Base-by-base conservation (phyloP, 768 basidiomycete species). In the Daedaleopsis nitida region DNA sequence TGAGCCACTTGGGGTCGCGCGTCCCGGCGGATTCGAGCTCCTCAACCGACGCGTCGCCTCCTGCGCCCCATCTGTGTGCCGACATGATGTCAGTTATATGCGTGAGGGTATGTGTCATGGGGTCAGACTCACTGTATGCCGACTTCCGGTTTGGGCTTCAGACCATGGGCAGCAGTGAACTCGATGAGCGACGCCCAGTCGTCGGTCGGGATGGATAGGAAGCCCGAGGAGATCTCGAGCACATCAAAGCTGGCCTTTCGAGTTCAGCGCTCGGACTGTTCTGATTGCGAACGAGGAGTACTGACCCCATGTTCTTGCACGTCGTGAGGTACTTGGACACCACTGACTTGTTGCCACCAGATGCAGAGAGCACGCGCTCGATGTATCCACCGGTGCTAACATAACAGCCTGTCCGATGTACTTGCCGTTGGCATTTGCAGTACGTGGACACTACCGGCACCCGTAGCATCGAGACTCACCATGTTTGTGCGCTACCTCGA, bases 71-170 rank as follows among this genome's bases (percentile, higher is more conserved):
- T 21, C 47, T 48, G 47, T 8, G 23, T 38, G 37, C 37, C 9
- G 57, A 67, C 70, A 17, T n/a, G 42, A 32, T 35, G 49, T 24
- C 14, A 52, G 48, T 39, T 14, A 19, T 23, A 14, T 42, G 3
- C 19, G 21, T 17, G 14, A 50, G 27, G 3, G 32, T 21, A n/a
- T 8, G 23, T 38, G 38, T 37, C 23, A 52, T 44, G 19, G 57
- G 7, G 47, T 12, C 11, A 5, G 9, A 21, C 47, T 48, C 21
- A 48, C 68, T 78, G 80, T 21, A 80, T 78, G 2, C 78, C 78
- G 16, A 81, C 70, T 63, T 80, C 78, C 0, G 78, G 80, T 62
- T 81, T 81, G 9, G 78, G 75, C 56, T 77, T 81, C 59, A 78
- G 56, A 8, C 76, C 77, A 55, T 77, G 69, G 13, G 72, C 71